phyloP scores from a whole-genome alignment of 2,329 filamentous ascomycete species.

The Cordyceps farinosa region DNA sequence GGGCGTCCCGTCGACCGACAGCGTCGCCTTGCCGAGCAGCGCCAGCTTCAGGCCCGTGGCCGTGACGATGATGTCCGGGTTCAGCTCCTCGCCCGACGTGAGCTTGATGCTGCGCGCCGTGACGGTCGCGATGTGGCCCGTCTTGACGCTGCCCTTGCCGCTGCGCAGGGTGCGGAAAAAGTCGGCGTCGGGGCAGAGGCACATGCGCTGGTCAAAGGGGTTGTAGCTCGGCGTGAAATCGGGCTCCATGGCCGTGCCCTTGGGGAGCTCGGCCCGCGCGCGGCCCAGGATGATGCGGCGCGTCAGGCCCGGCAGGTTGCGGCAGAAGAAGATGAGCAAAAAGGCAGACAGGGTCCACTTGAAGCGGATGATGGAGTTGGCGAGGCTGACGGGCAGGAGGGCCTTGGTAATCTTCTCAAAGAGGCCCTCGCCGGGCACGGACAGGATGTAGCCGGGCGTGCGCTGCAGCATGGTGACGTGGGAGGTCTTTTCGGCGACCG shows the following conservation, averaged over 20 bases:
- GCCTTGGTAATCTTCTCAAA: slow-evolving; percentile 35
- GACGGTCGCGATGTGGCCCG: slow-evolving; percentile 43
- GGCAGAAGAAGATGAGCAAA: slow-evolving; percentile 26
- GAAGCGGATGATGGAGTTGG: slow-evolving; percentile 42
- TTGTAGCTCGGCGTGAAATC: slow-evolving; percentile 53
- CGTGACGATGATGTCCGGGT: slow-evolving; percentile 61
- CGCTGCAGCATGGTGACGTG: slow-evolving; percentile 78
- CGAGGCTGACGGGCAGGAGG: slow-evolving; percentile 39
- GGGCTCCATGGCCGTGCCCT: slow-evolving; percentile 37
- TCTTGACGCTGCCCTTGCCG: slow-evolving; percentile 40
- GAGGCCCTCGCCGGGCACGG: too few species aligned
- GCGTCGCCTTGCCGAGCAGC: slow-evolving; percentile 50
- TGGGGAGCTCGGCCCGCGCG: slow-evolving; percentile 49
- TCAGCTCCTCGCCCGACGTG: slow-evolving; percentile 40
- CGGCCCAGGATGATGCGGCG: slow-evolving; percentile 26
- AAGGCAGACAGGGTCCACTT: slow-evolving; percentile 21
- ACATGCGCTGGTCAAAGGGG: slow-evolving; percentile 67
- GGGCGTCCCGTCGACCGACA: slow-evolving; percentile 52
- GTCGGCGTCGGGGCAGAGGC: slow-evolving; percentile 48
- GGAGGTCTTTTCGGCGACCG: slow-evolving; percentile 59
- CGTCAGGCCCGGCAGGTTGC: slow-evolving; percentile 40
- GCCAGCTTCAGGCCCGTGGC: slow-evolving; percentile 61
- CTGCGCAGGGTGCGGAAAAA: slow-evolving; percentile 40
- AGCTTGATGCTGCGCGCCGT: slow-evolving; percentile 43
- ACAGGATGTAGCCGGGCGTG: too few species aligned